Conservation (phyloP, 345 rosid species). For the Brassica juncea region DNA sequence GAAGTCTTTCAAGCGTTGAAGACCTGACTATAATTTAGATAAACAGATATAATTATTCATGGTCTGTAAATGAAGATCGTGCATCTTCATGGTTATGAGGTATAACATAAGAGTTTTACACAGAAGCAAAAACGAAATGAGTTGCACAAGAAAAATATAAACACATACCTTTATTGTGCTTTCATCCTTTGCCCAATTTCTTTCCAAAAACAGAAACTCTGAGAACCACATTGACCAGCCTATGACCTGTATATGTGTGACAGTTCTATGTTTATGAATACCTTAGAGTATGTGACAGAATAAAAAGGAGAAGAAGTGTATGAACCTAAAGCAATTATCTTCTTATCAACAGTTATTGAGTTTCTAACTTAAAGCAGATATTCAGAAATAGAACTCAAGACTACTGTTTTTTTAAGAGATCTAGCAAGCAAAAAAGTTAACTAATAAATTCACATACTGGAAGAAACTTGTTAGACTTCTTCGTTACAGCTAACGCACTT, state of each 20-base stretch:
- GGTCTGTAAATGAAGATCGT: conserved; percentile 4
- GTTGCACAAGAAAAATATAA: conserved; percentile 7
- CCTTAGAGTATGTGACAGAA: conserved; percentile 2
- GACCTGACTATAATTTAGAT: conserved; percentile 72
- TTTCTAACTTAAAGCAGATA: conserved; percentile 1
- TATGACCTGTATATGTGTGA: conserved; percentile 61
- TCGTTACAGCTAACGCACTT: conserved; percentile 88
- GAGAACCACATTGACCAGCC: conserved; percentile 99
- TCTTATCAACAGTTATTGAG: conserved; percentile 3
- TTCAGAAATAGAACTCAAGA: neutral
- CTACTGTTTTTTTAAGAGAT: neutral
- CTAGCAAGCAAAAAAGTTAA: conserved; percentile 5
- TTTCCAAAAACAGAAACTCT: conserved; percentile 85
- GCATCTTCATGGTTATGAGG: neutral
- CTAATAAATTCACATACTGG: conserved; percentile 60
- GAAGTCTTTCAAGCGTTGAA: conserved; percentile 70
- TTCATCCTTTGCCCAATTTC: conserved; percentile 94
- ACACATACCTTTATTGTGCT: conserved; percentile 54
- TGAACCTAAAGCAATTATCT: neutral
- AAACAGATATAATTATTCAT: neutral
- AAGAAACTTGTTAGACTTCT: conserved; percentile 86
- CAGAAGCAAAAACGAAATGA: conserved; percentile 12
- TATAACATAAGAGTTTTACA: neutral
- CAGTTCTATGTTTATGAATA: conserved; percentile 21
- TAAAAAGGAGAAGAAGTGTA: neutral